Evolutionary conservation across 345 rosid genomes (phyloP).

Genomic region (Bruguiera sexangula): DNA sequence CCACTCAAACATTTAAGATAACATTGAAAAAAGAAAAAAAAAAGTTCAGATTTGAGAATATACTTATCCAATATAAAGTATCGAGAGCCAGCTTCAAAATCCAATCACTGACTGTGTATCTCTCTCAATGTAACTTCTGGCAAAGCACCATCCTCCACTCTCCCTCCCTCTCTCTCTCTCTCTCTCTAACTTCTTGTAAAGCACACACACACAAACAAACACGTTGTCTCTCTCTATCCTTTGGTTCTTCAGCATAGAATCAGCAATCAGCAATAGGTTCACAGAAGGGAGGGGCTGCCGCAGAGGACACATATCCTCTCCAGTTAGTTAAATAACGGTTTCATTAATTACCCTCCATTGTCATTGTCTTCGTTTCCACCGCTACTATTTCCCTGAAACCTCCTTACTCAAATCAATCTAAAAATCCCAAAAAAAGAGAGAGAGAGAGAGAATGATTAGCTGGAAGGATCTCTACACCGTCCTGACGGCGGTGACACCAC

Average conservation of each 20-base stretch:
- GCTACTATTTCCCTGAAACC: too few relatives aligned
- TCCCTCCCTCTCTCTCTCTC: neutral
- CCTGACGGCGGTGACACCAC: slow-evolving; percentile 30
- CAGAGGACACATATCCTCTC: neutral
- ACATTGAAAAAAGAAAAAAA: too few relatives aligned
- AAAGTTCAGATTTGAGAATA: too few relatives aligned
- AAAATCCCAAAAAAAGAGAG: too few relatives aligned
- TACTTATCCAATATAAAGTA: too few relatives aligned
- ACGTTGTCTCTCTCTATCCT: neutral
- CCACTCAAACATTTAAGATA: too few relatives aligned
- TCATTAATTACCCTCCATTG: neutral
- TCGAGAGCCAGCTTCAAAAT: too few relatives aligned
- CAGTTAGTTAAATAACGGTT: slow-evolving; percentile 21
- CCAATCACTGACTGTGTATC: too few relatives aligned
- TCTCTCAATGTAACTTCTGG: too few relatives aligned
- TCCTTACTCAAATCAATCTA: too few relatives aligned
- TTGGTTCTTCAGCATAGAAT: neutral
- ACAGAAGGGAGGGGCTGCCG: neutral
- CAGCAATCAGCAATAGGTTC: neutral
- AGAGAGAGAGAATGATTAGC: slow-evolving; percentile 10
- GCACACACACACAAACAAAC: neutral
- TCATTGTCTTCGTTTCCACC: neutral
- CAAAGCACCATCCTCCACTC: neutral
- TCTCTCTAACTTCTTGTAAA: neutral
- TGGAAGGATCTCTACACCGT: slow-evolving; percentile 27